Percentiles rank a stretch among this genome's conserved stretches.
These are phyloP conservation scores for Cercis canadensis DNA, from an alignment of 306 rosid genomes.

Conservation along the genomic window DNA sequence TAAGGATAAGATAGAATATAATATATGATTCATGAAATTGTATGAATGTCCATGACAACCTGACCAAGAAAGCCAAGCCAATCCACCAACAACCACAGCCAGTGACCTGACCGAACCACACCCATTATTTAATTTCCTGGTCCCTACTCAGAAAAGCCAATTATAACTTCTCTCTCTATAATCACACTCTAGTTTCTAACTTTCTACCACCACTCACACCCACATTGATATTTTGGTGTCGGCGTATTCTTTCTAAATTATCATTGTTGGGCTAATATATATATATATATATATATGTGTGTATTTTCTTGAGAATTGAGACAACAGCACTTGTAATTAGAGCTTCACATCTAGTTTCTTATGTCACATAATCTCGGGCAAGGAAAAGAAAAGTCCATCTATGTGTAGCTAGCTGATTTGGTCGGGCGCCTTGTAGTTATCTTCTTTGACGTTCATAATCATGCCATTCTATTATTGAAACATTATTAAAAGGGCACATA, in stretches of 20 bases:
- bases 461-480: background rate
- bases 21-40: too few species aligned
- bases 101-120: slow-evolving; percentile 13
- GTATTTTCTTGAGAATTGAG: too few species aligned
- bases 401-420: background rate
- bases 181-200: too few species aligned
- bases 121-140: background rate
- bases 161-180: too few species aligned
- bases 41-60: too few species aligned
- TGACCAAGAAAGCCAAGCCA: background rate
- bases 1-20: background rate
- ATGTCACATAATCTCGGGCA: background rate
- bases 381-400: background rate
- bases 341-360: too few species aligned
- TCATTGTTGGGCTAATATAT: background rate
- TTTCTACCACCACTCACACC: too few species aligned
- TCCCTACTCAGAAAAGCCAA: background rate
- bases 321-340: too few species aligned
- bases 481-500: background rate
- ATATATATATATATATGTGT: too few species aligned
- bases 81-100: too few species aligned
- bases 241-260: background rate
- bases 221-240: background rate
- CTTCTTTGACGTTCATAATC: background rate
- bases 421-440: slow-evolving; percentile 3